Base-by-base conservation (phyloP, 2,329 filamentous ascomycete genomes). In the Westerdykella ornata region DNA sequence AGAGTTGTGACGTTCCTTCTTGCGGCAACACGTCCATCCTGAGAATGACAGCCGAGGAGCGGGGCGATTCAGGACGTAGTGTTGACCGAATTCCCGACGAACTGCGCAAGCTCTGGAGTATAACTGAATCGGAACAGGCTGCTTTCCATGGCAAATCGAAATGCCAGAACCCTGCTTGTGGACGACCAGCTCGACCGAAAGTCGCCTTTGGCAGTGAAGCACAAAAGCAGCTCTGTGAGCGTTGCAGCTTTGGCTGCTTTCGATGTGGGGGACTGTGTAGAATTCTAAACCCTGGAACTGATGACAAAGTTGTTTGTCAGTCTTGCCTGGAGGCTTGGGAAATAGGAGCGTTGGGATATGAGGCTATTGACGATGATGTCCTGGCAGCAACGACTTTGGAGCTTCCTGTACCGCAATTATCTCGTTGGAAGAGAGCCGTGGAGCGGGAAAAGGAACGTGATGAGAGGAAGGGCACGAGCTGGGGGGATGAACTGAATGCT, bases 201-300 rank as follows among this genome's bases (percentile, higher is more conserved):
- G 37, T 43, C n/a, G 34, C 37, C n/a, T n/a, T n/a, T 1, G 29
- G 39, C 2, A 6, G 30, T 5, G 34, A 45, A n/a, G 28, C 18
- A 4, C 30, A 16, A 7, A 22, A 36, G 4, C 26, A 44, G 3
- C 42, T 66, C 4, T 72, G 70, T 43, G 68, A 70, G 46, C 56
- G 58, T 14, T 72, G 69, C 47, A 52, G 50, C 4, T 72, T 72
- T 42, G 44, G 56, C 1, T 72, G 70, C 47, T 65, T 71, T 37
- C 56, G 68, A 1, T 72, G 70, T 37, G 62, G 60, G 1, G 34
- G 30, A 3, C 37, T 30, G 3, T 37, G 13, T 1, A 59, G 50
- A 5, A 26, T 35, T 1, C 35, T 68, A 3, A 44, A 44, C 1
- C 36, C 50, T 1, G 41, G 44, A 5, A 52, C 14, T 7, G 37